Evolutionary conservation across 306 rosid genomes (phyloP).

Genomic region (Dryas drummondii): DNA sequence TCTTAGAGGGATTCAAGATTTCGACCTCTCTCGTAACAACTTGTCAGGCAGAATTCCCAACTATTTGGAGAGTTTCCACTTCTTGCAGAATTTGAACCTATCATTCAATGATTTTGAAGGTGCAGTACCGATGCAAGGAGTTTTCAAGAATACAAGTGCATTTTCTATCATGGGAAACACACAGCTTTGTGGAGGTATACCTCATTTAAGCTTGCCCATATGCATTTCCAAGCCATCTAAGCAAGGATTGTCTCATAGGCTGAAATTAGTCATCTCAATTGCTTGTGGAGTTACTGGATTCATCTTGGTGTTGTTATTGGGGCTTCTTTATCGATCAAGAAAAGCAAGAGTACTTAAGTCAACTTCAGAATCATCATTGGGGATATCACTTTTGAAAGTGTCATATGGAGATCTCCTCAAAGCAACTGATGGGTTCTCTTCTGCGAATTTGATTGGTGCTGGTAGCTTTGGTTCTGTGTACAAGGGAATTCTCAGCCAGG

Average conservation of each 20-base stretch:
- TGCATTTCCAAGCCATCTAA: slow-evolving; percentile 1
- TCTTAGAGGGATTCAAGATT: slow-evolving; percentile 19
- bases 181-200: slow-evolving; percentile 26
- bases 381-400: slow-evolving; percentile 17
- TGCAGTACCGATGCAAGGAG: slow-evolving; percentile 20
- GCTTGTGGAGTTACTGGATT: slow-evolving; percentile 10
- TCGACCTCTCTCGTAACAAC: slow-evolving; percentile 36
- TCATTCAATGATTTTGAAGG: slow-evolving; percentile 41
- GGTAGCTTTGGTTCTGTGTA: slow-evolving; percentile 37
- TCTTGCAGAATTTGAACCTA: slow-evolving; percentile 17
- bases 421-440: slow-evolving; percentile 35
- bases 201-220: slow-evolving; percentile 13
- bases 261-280: slow-evolving; percentile 3
- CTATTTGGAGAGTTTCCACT: not conserved
- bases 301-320: not conserved
- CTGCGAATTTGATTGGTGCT: slow-evolving; percentile 28
- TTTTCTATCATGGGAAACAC: slow-evolving; percentile 24
- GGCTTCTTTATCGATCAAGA: not conserved
- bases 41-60: slow-evolving; percentile 24
- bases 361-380: not conserved
- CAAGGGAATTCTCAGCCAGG: slow-evolving; percentile 16
- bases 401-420: slow-evolving; percentile 32
- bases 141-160: slow-evolving; percentile 25
- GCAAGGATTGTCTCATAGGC: not conserved
- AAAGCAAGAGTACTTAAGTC: not conserved